A percentile compares a stretch with the other conserved stretches of the same genome.
phyloP scores from a whole-genome alignment of 352 stramenopile species.

The Phytophthora lateralis region DNA sequence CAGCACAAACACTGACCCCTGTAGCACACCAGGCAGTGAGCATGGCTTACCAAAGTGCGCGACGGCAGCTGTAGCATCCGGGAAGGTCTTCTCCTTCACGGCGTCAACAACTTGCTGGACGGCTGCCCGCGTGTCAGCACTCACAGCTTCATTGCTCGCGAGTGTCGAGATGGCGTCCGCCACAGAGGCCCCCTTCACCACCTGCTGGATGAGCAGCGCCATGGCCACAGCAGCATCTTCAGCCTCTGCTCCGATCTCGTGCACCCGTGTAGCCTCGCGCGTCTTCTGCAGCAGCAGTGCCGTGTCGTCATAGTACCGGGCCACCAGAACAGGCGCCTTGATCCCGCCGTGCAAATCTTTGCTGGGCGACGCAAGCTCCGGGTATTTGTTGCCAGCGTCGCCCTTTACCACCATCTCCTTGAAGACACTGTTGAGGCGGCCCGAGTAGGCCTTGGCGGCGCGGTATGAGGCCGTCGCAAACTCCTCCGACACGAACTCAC shows the following conservation, averaged over 20 bases:
- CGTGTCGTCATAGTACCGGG: slow-evolving; percentile 52
- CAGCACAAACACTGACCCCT: slow-evolving; percentile 66
- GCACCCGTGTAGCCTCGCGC: slow-evolving; percentile 53
- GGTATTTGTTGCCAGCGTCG: slow-evolving; percentile 62
- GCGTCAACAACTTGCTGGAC: slow-evolving; percentile 57
- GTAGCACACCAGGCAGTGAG: slow-evolving; percentile 53
- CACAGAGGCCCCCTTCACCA: slow-evolving; percentile 45
- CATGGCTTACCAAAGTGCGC: slow-evolving; percentile 66
- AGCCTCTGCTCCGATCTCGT: slow-evolving; percentile 55
- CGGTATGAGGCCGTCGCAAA: slow-evolving; percentile 59
- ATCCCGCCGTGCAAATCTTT: slow-evolving; percentile 66
- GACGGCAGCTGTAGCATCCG: slow-evolving; percentile 51
- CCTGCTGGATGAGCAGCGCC: slow-evolving; percentile 55
- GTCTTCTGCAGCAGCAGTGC: slow-evolving; percentile 48
- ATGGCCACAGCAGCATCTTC: slow-evolving; percentile 58
- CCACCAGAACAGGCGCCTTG: slow-evolving; percentile 61
- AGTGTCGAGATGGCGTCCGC: slow-evolving; percentile 45
- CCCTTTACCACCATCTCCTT: slow-evolving; percentile 71
- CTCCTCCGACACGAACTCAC: slow-evolving; percentile 47
- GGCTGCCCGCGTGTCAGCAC: slow-evolving; percentile 31
- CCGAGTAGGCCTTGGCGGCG: slow-evolving; percentile 61
- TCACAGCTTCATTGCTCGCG: slow-evolving; percentile 42
- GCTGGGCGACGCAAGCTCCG: slow-evolving; percentile 54
- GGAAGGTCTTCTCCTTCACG: slow-evolving; percentile 45
- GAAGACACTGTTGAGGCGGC: slow-evolving; percentile 68